Evolutionary conservation across 495 filamentous ascomycete genomes (phyloP), one percentile per base, ranked within the genome.

Genomic region (Aspergillus nanangensis): DNA sequence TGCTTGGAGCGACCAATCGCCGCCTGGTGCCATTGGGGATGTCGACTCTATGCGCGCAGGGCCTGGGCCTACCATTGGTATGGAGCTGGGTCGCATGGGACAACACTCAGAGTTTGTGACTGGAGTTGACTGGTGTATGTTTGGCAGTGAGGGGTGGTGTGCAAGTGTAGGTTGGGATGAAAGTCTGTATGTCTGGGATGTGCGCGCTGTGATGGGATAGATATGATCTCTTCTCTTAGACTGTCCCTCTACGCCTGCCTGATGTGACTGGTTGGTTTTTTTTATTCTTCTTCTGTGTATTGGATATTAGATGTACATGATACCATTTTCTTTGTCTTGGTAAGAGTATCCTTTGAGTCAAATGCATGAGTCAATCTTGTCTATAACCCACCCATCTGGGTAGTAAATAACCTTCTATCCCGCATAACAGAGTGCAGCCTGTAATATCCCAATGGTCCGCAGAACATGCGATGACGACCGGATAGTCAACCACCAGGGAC

Each of bases 111-210:
- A 98, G 70, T 98, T 98, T 63, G 90, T 83, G 22, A 96, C 87
- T n/a, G 93, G 93, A 14, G 87, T 96, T 8, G 93, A 97, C 60
- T 98, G 93, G 93, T 96, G 93, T 67, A 63, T 98, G 23, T 98
- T 98, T 63, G 93, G 93, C 5, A 82, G 78, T 14, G 92, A 95
- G 52, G 93, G 94, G 3, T 98, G 94, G 94, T 88, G 87, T 65
- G 93, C 93, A 8, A 93, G 83, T 58, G 83, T 83, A 5, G 89
- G 88, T 0, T 98, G 94, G 94, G 93, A 98, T 65, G 88, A 95
- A 66, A 77, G 81, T 52, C 69, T 98, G 24, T 75, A 90, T 58
- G 80, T 96, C 8, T 98, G 90, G 90, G 93, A 98, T 75, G 87
- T 90, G 29, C 78, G 83, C 44, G 77, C 72, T 0, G 56, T 80